Percentiles rank a stretch among this genome's conserved stretches.
Conservation (phyloP, 305 asterid genomes). For the Fraxinus latifolia region DNA sequence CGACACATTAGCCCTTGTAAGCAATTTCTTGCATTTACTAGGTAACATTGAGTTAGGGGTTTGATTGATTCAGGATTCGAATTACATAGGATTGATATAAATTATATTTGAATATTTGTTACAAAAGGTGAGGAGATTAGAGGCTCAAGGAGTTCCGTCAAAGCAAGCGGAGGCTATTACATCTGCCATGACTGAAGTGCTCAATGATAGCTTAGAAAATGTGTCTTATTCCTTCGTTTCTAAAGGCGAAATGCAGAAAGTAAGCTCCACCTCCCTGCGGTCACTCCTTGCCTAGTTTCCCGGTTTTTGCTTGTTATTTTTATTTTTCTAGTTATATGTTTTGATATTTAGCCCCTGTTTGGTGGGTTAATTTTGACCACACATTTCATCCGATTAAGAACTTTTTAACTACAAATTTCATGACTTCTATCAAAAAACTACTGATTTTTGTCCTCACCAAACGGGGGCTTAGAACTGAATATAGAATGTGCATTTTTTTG, state of each 20-base stretch:
- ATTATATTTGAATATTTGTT: neutral
- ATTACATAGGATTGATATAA: neutral
- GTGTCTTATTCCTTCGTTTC: slow-evolving; percentile 71
- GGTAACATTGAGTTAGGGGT: neutral
- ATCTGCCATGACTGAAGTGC: slow-evolving; percentile 61
- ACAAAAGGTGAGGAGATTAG: slow-evolving; percentile 71
- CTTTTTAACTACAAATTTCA: neutral
- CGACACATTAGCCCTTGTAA: slow-evolving; percentile 58
- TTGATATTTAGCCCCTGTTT: neutral
- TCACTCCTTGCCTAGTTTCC: neutral
- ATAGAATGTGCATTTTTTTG: neutral
- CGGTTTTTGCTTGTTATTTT: neutral
- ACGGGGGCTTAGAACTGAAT: neutral
- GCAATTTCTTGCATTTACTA: neutral
- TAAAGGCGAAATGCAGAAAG: slow-evolving; percentile 74
- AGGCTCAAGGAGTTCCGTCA: slow-evolving; percentile 73
- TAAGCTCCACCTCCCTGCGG: slow-evolving; percentile 3
- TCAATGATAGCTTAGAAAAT: slow-evolving; percentile 72
- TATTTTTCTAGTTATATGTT: neutral
- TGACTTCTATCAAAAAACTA: neutral
- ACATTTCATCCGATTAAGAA: neutral
- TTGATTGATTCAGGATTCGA: neutral
- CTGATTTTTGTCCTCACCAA: neutral
- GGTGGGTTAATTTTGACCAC: neutral
- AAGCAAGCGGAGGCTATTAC: slow-evolving; percentile 90